Evolutionary conservation across 2,329 filamentous ascomycete species (phyloP), one percentile per base, ranked within the genome.

Genomic region (Triangularia setosa): DNA sequence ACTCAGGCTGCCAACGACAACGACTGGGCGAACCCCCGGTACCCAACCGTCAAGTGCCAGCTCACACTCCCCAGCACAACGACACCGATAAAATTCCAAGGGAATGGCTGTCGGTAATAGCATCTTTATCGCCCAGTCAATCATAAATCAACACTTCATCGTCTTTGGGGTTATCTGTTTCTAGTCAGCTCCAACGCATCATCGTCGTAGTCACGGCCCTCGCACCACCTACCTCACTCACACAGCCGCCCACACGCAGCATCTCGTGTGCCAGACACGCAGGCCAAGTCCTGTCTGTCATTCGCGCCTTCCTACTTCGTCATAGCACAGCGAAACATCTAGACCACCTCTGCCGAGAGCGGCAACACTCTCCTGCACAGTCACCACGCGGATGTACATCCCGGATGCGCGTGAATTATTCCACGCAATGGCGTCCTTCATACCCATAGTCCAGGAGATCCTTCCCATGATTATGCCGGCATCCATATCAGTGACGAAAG

Each of bases 381-480:
- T 23, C 14, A 12, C 11, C 11, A 28, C 24, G 21, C 53, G 35
- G n/a, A 65, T 64, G 65, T 52, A 18, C 7, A 23, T 60, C 28
- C 21, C 56, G 2, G 16, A 30, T 6, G 3, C 52, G 9, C 21
- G 30, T 44, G 52, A 18, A 16, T 58, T 58, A 30, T 48, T 63
- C 23, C 40, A 28, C 40, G 70, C 59, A 57, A 84, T 87, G 84
- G 78, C 82, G 58, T 80, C 82, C 24, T 73, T 87, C 9, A 73
- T 87, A 28, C 83, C 84, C 27, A 73, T 87, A 65, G 77, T 87
- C 61, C 82, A 83, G 67, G 84, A 87, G 69, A 76, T 87, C 58
- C 75, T 87, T 58, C 84, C 84, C 65, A 87, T 87, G 80, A 81
- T 87, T 64, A 76, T 87, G 72, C 84, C 84, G 2, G 78, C 80